phyloP scores from a whole-genome alignment of 495 filamentous ascomycete species.

The Stereocaulon alpinum region DNA sequence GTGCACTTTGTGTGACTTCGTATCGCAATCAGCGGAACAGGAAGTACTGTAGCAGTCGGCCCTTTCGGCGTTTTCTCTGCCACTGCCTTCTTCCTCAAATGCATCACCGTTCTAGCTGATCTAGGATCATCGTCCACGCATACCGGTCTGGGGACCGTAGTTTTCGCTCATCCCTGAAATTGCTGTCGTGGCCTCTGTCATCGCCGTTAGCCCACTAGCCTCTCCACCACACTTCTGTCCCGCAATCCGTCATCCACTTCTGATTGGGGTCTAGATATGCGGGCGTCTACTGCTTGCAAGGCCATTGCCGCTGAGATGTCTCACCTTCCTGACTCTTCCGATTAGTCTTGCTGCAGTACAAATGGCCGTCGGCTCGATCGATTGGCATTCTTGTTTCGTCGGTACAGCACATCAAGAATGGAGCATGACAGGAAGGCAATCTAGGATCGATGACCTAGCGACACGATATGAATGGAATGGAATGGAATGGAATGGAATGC shows the following conservation, averaged over 20 bases:
- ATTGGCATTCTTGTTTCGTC: slow-evolving; percentile 2
- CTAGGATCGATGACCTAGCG: slow-evolving; percentile 1
- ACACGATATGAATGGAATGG: slow-evolving; percentile 1
- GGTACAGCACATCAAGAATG: slow-evolving; percentile 11
- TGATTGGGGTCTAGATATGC: slow-evolving; percentile 10
- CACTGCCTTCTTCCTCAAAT: neutral
- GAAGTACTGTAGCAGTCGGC: slow-evolving; percentile 8
- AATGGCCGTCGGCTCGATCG: slow-evolving; percentile 10
- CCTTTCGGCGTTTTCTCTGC: slow-evolving; percentile 4
- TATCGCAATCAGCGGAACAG: neutral
- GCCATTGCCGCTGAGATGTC: slow-evolving; percentile 10
- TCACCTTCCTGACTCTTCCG: slow-evolving; percentile 12
- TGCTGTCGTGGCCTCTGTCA: slow-evolving; percentile 13
- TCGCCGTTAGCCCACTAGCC: neutral
- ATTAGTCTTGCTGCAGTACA: slow-evolving; percentile 14
- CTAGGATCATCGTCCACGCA: slow-evolving; percentile 13
- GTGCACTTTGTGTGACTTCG: slow-evolving; percentile 1
- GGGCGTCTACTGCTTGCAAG: slow-evolving; percentile 13
- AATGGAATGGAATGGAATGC: slow-evolving; percentile 7
- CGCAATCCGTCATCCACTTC: slow-evolving; percentile 2
- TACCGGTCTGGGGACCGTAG: slow-evolving; percentile 6
- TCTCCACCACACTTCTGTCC: slow-evolving; percentile 1
- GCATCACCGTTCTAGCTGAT: slow-evolving; percentile 6
- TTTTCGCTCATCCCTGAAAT: slow-evolving; percentile 2
- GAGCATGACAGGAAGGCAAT: slow-evolving; percentile 7